These are phyloP conservation scores for Apostasia ramifera DNA, from an alignment of 106 monocot species.

Conservation along the genomic window DNA sequence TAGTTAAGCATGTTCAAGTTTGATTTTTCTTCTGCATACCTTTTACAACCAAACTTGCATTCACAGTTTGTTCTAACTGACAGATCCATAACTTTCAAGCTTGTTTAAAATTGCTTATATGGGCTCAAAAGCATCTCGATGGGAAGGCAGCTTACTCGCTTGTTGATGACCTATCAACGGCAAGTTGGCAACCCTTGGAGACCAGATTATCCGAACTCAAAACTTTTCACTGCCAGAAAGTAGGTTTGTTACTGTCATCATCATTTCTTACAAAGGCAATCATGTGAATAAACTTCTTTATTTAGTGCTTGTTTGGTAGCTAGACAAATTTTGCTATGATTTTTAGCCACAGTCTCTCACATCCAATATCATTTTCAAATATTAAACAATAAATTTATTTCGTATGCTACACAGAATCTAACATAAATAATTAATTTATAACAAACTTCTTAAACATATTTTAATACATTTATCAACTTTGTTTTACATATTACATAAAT, in stretches of 20 bases:
- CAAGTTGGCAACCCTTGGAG: slow-evolving; percentile 52
- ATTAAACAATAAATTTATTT: too few relatives aligned
- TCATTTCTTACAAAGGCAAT: too few relatives aligned
- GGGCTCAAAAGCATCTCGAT: slow-evolving; percentile 63
- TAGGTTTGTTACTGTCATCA: too few relatives aligned
- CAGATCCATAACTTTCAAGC: slow-evolving; percentile 59
- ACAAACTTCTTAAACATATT: neutral
- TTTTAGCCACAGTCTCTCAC: neutral
- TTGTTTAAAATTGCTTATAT: slow-evolving; percentile 55
- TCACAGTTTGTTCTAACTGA: neutral
- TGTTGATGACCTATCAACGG: slow-evolving; percentile 43
- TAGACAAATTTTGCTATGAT: too few relatives aligned
- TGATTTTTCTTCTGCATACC: too few relatives aligned
- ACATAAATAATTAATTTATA: neutral
- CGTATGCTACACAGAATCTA: neutral
- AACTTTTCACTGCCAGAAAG: too few relatives aligned
- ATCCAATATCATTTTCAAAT: neutral
- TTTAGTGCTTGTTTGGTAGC: too few relatives aligned
- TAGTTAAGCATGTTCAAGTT: too few relatives aligned
- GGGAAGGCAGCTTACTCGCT: slow-evolving; percentile 61
- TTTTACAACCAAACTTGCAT: neutral
- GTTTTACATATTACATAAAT: too few relatives aligned
- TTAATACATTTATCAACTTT: too few relatives aligned
- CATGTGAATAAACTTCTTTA: too few relatives aligned
- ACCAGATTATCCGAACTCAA: slow-evolving; percentile 30